Conservation (phyloP, 2,329 filamentous ascomycete genomes). For the Colletotrichum sp. region DNA sequence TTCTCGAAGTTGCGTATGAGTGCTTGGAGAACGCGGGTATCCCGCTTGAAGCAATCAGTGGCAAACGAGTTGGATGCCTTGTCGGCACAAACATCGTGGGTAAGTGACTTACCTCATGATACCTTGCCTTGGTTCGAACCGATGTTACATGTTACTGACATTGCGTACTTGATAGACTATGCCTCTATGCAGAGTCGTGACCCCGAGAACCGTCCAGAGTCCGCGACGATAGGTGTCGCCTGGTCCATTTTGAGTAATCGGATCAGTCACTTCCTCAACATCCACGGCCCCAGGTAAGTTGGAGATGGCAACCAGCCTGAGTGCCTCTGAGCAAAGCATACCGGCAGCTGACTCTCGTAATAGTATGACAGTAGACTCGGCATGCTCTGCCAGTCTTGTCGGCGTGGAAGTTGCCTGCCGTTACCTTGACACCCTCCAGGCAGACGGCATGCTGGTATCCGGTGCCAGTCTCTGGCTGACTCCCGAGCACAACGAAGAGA, state of each 20-base stretch:
- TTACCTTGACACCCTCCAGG: slow-evolving; percentile 20
- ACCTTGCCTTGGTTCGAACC: neutral
- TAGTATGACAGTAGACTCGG: slow-evolving; percentile 63
- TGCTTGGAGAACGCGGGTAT: slow-evolving; percentile 23
- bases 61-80: slow-evolving; percentile 11
- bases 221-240: neutral
- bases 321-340: neutral
- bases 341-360: neutral
- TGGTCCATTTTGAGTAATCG: neutral
- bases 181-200: neutral
- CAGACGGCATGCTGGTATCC: slow-evolving; percentile 6
- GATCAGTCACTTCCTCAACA: slow-evolving; percentile 36
- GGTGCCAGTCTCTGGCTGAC: slow-evolving; percentile 25
- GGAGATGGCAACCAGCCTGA: neutral
- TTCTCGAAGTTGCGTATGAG: slow-evolving; percentile 39
- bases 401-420: slow-evolving; percentile 54
- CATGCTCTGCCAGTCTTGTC: slow-evolving; percentile 63
- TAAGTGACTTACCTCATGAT: neutral
- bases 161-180: neutral
- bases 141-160: neutral
- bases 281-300: slow-evolving; percentile 29
- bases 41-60: neutral
- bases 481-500: neutral
- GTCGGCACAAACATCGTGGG: slow-evolving; percentile 31
- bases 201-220: neutral